phyloP scores from a whole-genome alignment of 1,284 basidiomycete species.

The Mycosarcoma maydis region DNA sequence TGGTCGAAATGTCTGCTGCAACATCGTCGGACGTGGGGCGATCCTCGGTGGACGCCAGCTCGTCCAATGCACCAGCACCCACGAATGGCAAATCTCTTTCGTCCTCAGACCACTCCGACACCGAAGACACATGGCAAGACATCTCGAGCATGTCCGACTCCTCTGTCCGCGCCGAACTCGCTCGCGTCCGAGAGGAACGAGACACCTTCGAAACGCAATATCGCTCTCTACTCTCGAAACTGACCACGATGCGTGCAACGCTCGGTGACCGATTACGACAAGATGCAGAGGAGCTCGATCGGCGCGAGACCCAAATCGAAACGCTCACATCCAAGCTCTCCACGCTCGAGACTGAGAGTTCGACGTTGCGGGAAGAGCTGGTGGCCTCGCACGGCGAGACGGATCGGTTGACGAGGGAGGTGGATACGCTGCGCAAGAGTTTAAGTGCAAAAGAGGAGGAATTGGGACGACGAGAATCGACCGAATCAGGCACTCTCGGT shows the following conservation, averaged over 20 bases:
- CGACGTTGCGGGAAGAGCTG: constrained; percentile 45
- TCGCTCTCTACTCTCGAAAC: constrained; percentile 82
- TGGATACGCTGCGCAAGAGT: constrained; percentile 33
- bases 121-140: constrained; percentile 4
- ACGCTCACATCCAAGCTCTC: constrained; percentile 37
- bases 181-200: constrained; percentile 75
- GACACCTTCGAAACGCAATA: constrained; percentile 86
- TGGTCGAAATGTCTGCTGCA: not conserved
- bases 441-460: constrained; percentile 1
- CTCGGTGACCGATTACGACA: constrained; percentile 93
- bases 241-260: constrained; percentile 90
- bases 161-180: constrained; percentile 34
- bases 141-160: constrained; percentile 15
- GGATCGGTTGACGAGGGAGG: constrained; percentile 39
- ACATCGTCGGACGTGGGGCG: no score
- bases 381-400: constrained; percentile 41
- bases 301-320: constrained; percentile 62
- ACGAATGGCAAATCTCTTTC: constrained; percentile 11
- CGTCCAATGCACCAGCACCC: not conserved
- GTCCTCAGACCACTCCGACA: not conserved
- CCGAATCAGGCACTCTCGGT: not conserved
- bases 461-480: not conserved
- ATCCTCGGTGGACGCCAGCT: not conserved
- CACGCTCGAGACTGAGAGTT: constrained; percentile 16
- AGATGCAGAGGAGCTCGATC: constrained; percentile 75